Conservation (phyloP, 202 grass and related monocot genomes). For the Setaria italica region DNA sequence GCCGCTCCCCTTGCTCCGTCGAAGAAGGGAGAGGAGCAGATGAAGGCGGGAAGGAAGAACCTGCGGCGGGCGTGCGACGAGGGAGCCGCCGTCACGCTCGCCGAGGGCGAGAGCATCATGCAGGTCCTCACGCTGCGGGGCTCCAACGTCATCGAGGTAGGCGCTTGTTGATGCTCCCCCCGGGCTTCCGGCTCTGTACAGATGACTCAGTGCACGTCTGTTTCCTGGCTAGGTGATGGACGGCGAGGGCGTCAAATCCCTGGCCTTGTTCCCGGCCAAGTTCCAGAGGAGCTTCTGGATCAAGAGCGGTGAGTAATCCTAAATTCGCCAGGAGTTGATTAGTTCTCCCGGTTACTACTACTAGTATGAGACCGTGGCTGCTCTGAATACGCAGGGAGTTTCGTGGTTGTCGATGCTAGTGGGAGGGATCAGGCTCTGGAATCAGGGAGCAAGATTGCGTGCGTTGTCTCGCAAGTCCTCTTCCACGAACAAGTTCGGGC, state of each 20-base stretch:
- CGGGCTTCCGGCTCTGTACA: too few species aligned
- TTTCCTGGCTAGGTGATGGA: slow-evolving; percentile 73
- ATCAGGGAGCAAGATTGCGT: slow-evolving; percentile 89
- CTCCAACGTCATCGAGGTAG: slow-evolving; percentile 93
- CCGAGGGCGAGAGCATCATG: slow-evolving; percentile 83
- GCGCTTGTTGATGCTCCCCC: background rate
- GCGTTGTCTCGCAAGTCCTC: slow-evolving; percentile 83
- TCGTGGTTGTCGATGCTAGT: slow-evolving; percentile 78
- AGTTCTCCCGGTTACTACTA: too few species aligned
- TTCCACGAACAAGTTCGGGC: slow-evolving; percentile 75
- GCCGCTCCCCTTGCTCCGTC: background rate
- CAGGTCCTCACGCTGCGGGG: slow-evolving; percentile 85
- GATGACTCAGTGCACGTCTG: too few species aligned
- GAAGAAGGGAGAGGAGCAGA: background rate
- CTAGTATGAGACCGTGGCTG: background rate
- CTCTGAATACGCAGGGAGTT: slow-evolving; percentile 66
- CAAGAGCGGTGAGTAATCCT: slow-evolving; percentile 67
- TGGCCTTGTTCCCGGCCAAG: slow-evolving; percentile 89
- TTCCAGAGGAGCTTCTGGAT: slow-evolving; percentile 99
- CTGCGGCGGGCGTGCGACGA: slow-evolving; percentile 64
- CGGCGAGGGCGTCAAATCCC: slow-evolving; percentile 66
- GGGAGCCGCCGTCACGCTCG: slow-evolving; percentile 61
- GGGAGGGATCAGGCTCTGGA: slow-evolving; percentile 82
- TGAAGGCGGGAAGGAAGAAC: slow-evolving; percentile 91
- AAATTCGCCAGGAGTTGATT: background rate